These are phyloP conservation scores for Pseudogymnoascus sp. DNA, from an alignment of 2,329 filamentous ascomycete genomes.

Conservation along the genomic window DNA sequence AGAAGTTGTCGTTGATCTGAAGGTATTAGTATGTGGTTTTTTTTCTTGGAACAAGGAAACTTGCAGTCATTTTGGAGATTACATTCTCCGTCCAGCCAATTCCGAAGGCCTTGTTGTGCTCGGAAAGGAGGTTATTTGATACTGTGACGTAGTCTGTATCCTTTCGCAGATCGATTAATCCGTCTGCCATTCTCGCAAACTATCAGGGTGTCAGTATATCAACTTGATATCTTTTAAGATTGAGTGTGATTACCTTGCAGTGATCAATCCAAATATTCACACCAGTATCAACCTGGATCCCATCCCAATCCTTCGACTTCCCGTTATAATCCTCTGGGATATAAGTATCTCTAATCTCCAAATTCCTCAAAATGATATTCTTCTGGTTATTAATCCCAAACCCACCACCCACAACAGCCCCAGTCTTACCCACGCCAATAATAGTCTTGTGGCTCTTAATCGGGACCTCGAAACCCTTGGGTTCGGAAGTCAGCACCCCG, in stretches of 20 bases:
- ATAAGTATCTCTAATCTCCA: slow-evolving; percentile 17
- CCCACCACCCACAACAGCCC: slow-evolving; percentile 19
- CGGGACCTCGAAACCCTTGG: slow-evolving; percentile 19
- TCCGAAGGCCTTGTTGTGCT: slow-evolving; percentile 24
- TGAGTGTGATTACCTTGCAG: slow-evolving; percentile 12
- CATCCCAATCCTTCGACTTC: slow-evolving; percentile 19
- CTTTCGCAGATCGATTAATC: slow-evolving; percentile 21
- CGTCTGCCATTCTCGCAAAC: slow-evolving; percentile 19
- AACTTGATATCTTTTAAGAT: not conserved
- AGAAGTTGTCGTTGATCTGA: slow-evolving; percentile 22
- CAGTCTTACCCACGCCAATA: slow-evolving; percentile 20
- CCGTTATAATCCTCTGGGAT: slow-evolving; percentile 19
- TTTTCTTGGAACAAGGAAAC: not conserved
- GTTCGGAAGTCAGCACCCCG: slow-evolving; percentile 16
- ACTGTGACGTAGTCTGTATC: slow-evolving; percentile 23
- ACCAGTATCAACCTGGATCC: slow-evolving; percentile 22
- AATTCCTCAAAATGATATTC: slow-evolving; percentile 22
- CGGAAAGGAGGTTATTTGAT: slow-evolving; percentile 19
- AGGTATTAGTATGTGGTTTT: not conserved
- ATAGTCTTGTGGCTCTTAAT: slow-evolving; percentile 23
- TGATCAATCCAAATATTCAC: slow-evolving; percentile 24
- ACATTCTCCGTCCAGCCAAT: slow-evolving; percentile 24
- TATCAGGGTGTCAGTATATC: not conserved
- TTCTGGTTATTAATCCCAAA: slow-evolving; percentile 18
- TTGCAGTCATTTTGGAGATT: slow-evolving; percentile 17